Conservation (phyloP, 306 rosid genomes). For the Quercus dentata region DNA sequence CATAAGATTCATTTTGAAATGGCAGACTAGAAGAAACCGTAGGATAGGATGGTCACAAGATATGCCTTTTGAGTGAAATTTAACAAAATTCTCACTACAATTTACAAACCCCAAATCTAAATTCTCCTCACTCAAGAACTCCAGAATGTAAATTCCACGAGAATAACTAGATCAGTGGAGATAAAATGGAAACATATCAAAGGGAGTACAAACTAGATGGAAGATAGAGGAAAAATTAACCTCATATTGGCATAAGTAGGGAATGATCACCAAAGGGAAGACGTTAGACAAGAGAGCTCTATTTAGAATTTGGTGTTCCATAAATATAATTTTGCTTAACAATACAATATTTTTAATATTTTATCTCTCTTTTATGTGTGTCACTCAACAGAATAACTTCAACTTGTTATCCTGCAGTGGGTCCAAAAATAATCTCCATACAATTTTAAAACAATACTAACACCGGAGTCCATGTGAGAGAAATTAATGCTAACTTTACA, state of each 20-base stretch:
- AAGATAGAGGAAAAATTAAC: not conserved
- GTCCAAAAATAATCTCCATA: not conserved
- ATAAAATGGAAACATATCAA: not conserved
- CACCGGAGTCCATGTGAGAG: not conserved
- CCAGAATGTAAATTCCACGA: not conserved
- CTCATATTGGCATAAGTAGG: not conserved
- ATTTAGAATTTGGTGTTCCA: not conserved
- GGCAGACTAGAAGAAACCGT: too few species aligned
- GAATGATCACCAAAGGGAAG: not conserved
- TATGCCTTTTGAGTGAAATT: too few species aligned
- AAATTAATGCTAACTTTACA: not conserved
- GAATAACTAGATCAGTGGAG: not conserved
- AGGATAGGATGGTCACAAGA: too few species aligned
- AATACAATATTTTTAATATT: not conserved
- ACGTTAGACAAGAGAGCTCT: not conserved
- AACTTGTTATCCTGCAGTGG: not conserved
- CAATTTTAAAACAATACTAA: not conserved
- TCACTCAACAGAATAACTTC: not conserved
- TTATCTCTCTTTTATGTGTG: not conserved
- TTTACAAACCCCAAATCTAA: not conserved
- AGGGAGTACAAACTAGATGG: not conserved
- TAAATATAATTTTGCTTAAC: not conserved
- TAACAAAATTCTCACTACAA: too few species aligned
- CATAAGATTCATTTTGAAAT: not conserved
- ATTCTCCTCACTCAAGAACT: not conserved